Percentiles rank a stretch among this genome's conserved stretches.
phyloP scores from a whole-genome alignment of 2,329 filamentous ascomycete genomes.

The Pseudocercospora pini-densiflorae region DNA sequence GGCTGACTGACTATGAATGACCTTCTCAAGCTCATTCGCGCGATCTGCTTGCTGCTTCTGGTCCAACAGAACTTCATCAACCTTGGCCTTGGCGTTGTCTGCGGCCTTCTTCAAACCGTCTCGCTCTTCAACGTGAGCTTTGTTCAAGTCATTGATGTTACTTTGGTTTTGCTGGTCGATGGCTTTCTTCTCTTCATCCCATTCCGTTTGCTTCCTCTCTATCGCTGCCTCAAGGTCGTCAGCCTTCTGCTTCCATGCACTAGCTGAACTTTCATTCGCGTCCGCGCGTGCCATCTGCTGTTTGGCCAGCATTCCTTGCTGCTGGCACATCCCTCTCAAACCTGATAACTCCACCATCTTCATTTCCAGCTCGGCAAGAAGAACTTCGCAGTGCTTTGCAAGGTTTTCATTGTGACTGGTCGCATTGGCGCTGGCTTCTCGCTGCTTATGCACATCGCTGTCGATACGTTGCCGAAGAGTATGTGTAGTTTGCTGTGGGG shows the following conservation, averaged over 20 bases:
- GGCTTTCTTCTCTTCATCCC: neutral
- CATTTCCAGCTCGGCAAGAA: neutral
- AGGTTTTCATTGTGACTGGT: neutral
- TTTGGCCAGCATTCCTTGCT: neutral
- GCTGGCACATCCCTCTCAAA: neutral
- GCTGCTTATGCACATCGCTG: neutral
- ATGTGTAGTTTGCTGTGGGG: too few relatives aligned
- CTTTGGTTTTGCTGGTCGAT: neutral
- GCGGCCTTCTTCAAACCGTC: neutral
- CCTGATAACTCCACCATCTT: neutral
- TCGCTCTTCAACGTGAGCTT: neutral
- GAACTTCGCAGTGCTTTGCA: neutral
- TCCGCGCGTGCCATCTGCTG: too few relatives aligned
- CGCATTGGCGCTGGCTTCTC: neutral
- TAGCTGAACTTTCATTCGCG: neutral
- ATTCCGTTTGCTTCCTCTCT: neutral
- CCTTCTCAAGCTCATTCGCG: too few relatives aligned
- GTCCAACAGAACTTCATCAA: too few relatives aligned
- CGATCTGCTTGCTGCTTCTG: too few relatives aligned
- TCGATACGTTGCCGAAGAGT: too few relatives aligned
- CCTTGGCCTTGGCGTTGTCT: neutral
- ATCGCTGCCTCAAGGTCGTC: neutral
- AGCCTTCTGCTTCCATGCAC: neutral
- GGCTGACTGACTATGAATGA: too few relatives aligned
- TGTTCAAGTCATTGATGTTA: neutral